These are phyloP conservation scores for Ogataea nonfermentans DNA, from an alignment of 805 yeast genomes.

Conservation along the genomic window DNA sequence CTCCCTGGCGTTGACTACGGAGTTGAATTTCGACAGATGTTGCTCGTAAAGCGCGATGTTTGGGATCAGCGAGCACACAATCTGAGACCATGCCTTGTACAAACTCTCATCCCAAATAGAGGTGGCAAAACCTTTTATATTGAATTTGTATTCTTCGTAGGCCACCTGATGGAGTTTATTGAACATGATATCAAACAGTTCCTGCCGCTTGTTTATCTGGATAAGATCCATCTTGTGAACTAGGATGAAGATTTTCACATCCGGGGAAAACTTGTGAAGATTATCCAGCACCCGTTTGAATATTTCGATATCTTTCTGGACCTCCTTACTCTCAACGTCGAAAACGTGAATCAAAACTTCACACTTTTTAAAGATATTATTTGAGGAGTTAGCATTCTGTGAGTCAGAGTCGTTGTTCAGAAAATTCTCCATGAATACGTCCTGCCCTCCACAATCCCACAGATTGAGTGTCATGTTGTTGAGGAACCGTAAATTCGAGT, in stretches of 20 bases:
- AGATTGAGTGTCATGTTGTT: conserved; percentile 94
- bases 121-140: conserved; percentile 84
- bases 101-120: conserved; percentile 96
- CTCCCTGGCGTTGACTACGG: conserved; percentile 79
- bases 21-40: conserved; percentile 69
- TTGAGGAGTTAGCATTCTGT: conserved; percentile 50
- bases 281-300: conserved; percentile 81
- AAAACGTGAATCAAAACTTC: conserved; percentile 95
- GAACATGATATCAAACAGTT: conserved; percentile 82
- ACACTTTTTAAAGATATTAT: conserved; percentile 91
- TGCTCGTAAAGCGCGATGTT: conserved; percentile 80
- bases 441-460: conserved; percentile 99
- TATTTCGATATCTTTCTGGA: conserved; percentile 89
- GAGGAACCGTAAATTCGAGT: conserved; percentile 85
- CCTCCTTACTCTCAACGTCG: conserved; percentile 91
- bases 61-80: conserved; percentile 92
- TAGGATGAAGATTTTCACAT: conserved; percentile 86
- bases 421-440: conserved; percentile 93
- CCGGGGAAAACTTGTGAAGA: conserved; percentile 79
- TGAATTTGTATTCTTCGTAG: conserved; percentile 54
- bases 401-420: conserved; percentile 45
- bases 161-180: conserved; percentile 74
- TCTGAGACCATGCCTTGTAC: conserved; percentile 95
- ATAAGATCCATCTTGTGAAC: conserved; percentile 97
- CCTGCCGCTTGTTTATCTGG: conserved; percentile 79